These are phyloP conservation scores for Graphium sp. DNA, from an alignment of 2,329 filamentous ascomycete genomes.

Conservation along the genomic window DNA sequence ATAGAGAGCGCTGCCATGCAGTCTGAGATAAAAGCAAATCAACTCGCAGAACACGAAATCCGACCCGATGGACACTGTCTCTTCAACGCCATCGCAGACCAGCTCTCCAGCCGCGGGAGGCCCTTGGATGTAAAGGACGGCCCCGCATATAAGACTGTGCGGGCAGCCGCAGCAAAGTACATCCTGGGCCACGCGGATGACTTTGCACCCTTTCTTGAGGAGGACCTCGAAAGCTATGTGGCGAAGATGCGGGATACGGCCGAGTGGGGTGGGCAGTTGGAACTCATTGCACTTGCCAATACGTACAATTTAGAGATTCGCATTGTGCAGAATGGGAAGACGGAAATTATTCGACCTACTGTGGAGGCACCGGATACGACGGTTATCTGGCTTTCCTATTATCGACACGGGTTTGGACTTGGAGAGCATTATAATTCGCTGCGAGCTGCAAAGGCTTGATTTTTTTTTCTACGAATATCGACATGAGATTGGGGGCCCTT, in stretches of 20 bases:
- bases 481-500: not conserved
- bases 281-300: conserved; percentile 70
- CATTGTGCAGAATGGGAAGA: conserved; percentile 70
- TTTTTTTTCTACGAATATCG: too few species aligned
- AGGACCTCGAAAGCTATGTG: conserved; percentile 57
- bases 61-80: conserved; percentile 87
- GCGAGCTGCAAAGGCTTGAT: conserved; percentile 15
- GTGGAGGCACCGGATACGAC: conserved; percentile 27
- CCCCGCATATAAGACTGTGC: conserved; percentile 46
- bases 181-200: conserved; percentile 61
- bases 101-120: conserved; percentile 41
- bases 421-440: conserved; percentile 97
- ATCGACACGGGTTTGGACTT: conserved; percentile 80
- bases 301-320: conserved; percentile 67
- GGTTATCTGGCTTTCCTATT: conserved; percentile 84
- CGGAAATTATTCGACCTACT: conserved; percentile 53
- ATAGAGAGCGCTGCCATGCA: conserved; percentile 57
- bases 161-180: conserved; percentile 58
- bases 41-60: conserved; percentile 61
- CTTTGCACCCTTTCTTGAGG: conserved; percentile 77
- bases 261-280: conserved; percentile 91
- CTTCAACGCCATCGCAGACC: conserved; percentile 81
- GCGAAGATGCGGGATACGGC: conserved; percentile 68
- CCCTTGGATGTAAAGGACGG: conserved; percentile 14
- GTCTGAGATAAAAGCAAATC: conserved; percentile 42